Conservation (phyloP, 139 green algal genomes). For the Zygnema cylindricum region DNA sequence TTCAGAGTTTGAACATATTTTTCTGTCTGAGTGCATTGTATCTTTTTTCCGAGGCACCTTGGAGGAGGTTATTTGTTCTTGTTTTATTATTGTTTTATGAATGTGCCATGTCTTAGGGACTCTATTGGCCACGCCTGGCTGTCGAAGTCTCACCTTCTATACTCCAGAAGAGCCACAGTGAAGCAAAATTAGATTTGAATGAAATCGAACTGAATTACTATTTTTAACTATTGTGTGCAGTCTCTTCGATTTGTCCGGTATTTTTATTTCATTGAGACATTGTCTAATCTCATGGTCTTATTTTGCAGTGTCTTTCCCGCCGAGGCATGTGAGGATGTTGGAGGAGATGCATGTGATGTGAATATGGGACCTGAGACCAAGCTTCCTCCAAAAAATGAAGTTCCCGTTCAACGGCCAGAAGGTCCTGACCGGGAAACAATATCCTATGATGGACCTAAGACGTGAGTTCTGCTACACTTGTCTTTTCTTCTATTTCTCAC, state of each 20-base stretch:
- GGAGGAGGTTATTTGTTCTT: not conserved
- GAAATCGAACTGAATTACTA: not conserved
- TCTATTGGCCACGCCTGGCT: not conserved
- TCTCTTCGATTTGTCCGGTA: not conserved
- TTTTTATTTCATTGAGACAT: not conserved
- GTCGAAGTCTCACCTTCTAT: not conserved
- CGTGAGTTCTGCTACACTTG: slow-evolving; percentile 6
- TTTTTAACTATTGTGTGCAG: not conserved
- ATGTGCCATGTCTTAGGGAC: not conserved
- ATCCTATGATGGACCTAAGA: slow-evolving; percentile 28
- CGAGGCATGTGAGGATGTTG: slow-evolving; percentile 47
- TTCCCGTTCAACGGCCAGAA: not conserved
- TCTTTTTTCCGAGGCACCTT: not conserved
- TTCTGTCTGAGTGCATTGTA: not conserved
- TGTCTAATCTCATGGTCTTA: not conserved
- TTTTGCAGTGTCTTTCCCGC: slow-evolving; percentile 46
- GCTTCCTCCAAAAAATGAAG: not conserved
- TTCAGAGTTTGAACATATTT: not conserved
- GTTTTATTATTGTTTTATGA: not conserved
- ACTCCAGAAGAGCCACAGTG: not conserved
- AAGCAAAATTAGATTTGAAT: not conserved
- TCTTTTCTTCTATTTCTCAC: too few species aligned
- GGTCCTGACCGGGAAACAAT: slow-evolving; percentile 23
- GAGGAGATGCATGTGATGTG: slow-evolving; percentile 25
- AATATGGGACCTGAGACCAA: slow-evolving; percentile 26